Evolutionary conservation across 345 rosid species (phyloP).

Genomic region (Murraya paniculata): DNA sequence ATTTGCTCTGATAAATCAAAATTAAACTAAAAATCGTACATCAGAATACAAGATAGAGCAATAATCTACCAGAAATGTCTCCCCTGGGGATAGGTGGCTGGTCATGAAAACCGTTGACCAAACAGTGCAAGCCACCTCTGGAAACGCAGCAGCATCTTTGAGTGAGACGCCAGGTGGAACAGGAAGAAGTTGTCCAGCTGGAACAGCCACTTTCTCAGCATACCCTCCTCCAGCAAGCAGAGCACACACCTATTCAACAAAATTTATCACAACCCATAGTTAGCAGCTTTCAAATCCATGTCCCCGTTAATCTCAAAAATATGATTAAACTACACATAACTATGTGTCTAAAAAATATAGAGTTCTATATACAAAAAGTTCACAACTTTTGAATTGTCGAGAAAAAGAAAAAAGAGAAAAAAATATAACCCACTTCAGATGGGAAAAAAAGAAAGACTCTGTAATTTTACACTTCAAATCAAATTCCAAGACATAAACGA

Average conservation of each 20-base stretch:
- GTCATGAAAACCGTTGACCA: slow-evolving; percentile 72
- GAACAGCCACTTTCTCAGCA: slow-evolving; percentile 70
- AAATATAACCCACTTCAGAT: too few relatives aligned
- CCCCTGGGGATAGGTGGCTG: slow-evolving; percentile 52
- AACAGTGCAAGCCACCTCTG: slow-evolving; percentile 73
- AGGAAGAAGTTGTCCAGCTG: slow-evolving; percentile 61
- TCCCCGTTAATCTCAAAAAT: not conserved
- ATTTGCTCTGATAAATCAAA: not conserved
- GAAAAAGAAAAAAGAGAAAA: not conserved
- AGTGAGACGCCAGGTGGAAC: slow-evolving; percentile 49
- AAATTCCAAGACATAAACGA: not conserved
- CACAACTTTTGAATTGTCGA: not conserved
- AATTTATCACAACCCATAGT: not conserved
- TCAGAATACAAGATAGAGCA: not conserved
- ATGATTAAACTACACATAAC: not conserved
- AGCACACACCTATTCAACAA: slow-evolving; percentile 50
- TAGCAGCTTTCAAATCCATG: not conserved
- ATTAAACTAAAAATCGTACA: not conserved
- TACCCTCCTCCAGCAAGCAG: slow-evolving; percentile 66
- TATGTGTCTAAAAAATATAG: not conserved
- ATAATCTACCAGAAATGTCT: slow-evolving; percentile 49
- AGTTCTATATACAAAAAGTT: not conserved
- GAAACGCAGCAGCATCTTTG: slow-evolving; percentile 55
- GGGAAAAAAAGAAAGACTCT: not conserved
- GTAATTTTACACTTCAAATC: not conserved